Base-by-base conservation (phyloP, 2,329 filamentous ascomycete genomes). In the Hymenoscyphus linearis region DNA sequence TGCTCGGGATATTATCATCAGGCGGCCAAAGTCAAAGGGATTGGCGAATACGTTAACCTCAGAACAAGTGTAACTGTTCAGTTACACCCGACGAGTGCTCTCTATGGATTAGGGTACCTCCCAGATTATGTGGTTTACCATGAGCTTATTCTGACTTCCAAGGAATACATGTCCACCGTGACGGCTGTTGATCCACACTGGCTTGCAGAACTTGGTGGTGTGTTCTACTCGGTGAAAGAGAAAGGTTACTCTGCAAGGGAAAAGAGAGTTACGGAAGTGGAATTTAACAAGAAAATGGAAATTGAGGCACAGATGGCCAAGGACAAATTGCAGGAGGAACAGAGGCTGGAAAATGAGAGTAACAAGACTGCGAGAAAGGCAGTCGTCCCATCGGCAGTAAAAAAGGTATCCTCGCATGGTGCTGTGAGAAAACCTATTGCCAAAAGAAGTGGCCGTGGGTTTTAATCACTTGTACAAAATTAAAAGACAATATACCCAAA, bases 1-100 rank as follows among this genome's bases (percentile, higher is more conserved):
- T 99, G 96, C 79, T 92, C 90, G 0, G 95, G 95, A 13, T 99
- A 96, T 79, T 99, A 98, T 77, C 93, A 98, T 72, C 95, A 99
- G 78, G 95, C 95, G 5, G 95, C 95, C 34, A 92, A 93, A 70
- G 92, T 96, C 65, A 96, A 96, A 77, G 96, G 95, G 2, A 91
- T 97, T 16, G 95, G 95, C 68, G 96, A 99, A 76, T 99, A 98
- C 77, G 88, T 96, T 77, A 99, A 99, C 74, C 81, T 99, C 37
- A 88, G 95, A 25, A 99, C 95, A 0, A 95, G 90, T 70, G 92
- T 99, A 2, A 93, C 90, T 1, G 91, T 99, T 59, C 92, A 96
- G 73, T 81, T 99, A 34, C 96, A 99, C 73, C 95, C 95, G 1
- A 99, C 95, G 0, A 93, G 88, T 65, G 91, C 95, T 1, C 82